Evolutionary conservation across 164 flowering plant genomes (phyloP).

Genomic region (Platanus orientalis): DNA sequence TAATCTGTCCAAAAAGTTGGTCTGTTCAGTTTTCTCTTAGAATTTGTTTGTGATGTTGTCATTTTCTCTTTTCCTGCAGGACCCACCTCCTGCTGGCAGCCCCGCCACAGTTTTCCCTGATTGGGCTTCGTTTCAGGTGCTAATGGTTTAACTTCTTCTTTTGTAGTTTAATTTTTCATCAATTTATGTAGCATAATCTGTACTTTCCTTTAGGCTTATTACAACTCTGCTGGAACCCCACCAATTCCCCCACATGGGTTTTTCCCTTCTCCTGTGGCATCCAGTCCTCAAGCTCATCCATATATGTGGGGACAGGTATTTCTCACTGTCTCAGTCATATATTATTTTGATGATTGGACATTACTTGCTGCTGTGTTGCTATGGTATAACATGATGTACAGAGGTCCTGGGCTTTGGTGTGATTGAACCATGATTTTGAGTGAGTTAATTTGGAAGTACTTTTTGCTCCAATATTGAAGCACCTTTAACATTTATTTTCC

Average conservation of each 20-base stretch:
- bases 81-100: conserved; percentile 27
- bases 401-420: conserved; percentile 6
- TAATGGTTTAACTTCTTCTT: not conserved
- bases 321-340: not conserved
- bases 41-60: not conserved
- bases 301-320: conserved; percentile 39
- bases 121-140: conserved; percentile 33
- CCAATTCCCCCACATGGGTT: conserved; percentile 29
- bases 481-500: conserved; percentile 14
- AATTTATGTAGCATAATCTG: conserved; percentile 4
- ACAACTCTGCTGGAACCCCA: conserved; percentile 31
- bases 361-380: not conserved
- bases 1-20: not conserved
- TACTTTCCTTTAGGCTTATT: conserved; percentile 22
- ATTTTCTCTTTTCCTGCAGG: conserved; percentile 18
- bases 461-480: not conserved
- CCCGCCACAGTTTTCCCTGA: conserved; percentile 26
- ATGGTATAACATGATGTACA: conserved; percentile 3
- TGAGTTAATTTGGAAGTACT: not conserved
- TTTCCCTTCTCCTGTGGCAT: conserved; percentile 24
- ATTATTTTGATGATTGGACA: not conserved
- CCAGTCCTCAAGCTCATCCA: conserved; percentile 32
- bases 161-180: not conserved
- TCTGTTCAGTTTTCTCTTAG: conserved; percentile 2
- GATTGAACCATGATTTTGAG: conserved; percentile 3